Conservation (phyloP, 306 rosid species). For the Inga oerstediana region DNA sequence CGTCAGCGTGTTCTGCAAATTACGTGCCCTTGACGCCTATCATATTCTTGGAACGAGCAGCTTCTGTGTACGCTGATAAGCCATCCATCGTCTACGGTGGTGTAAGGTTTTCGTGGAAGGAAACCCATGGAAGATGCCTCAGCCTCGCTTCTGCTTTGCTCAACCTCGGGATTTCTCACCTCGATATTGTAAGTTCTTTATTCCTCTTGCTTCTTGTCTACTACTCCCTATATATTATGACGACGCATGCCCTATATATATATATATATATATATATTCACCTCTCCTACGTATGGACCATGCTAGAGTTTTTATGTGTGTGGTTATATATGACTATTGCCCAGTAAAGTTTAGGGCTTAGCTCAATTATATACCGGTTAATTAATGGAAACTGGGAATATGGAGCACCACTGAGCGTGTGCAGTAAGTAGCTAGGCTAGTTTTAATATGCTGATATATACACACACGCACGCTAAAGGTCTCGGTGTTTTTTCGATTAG, state of each 20-base stretch:
- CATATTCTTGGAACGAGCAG: conserved; percentile 59
- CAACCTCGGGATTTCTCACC: conserved; percentile 54
- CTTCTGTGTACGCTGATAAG: conserved; percentile 43
- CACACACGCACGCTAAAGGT: too few species aligned
- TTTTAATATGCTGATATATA: not conserved
- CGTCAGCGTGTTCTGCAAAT: conserved; percentile 43
- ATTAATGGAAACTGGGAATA: not conserved
- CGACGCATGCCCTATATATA: too few species aligned
- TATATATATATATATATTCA: too few species aligned
- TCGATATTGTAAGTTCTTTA: conserved; percentile 53
- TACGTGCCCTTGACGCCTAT: conserved; percentile 58
- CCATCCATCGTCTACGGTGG: conserved; percentile 48
- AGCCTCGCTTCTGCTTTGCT: conserved; percentile 64
- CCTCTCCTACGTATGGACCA: too few species aligned
- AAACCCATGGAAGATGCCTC: conserved; percentile 62
- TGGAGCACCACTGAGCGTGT: not conserved
- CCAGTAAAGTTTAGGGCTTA: too few species aligned
- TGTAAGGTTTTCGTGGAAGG: conserved; percentile 52
- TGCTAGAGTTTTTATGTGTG: too few species aligned
- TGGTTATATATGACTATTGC: too few species aligned
- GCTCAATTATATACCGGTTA: too few species aligned
- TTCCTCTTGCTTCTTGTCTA: too few species aligned
- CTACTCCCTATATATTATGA: too few species aligned
- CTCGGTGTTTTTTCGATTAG: too few species aligned
- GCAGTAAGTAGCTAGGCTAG: not conserved